Evolutionary conservation across 192 early-diverging fungal genomes (phyloP).

Genomic region (Dissophora globulifera): DNA sequence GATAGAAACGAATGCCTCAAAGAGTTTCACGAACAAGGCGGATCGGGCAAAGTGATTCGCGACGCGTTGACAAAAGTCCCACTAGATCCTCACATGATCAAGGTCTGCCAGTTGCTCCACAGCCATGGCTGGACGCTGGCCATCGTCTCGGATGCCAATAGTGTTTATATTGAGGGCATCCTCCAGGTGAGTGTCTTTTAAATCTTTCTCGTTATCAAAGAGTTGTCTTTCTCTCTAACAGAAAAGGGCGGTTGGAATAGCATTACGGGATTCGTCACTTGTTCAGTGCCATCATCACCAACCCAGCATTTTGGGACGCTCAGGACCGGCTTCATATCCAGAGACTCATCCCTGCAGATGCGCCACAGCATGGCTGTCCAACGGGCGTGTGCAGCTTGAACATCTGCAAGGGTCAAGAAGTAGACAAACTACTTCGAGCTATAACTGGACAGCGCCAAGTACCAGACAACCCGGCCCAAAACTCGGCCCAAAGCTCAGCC

Average conservation of each 20-base stretch:
- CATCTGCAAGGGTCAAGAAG: conserved; percentile 70
- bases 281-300: conserved; percentile 40
- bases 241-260: not conserved
- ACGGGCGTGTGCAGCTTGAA: conserved; percentile 64
- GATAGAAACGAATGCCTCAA: conserved; percentile 42
- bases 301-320: conserved; percentile 31
- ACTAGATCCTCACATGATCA: conserved; percentile 37
- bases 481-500: too few species aligned
- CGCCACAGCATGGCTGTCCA: conserved; percentile 60
- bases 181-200: conserved; percentile 1
- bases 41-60: conserved; percentile 1
- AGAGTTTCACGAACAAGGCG: conserved; percentile 39
- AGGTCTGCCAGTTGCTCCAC: conserved; percentile 26
- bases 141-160: conserved; percentile 46
- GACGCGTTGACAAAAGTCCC: conserved; percentile 32
- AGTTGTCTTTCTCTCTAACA: too few species aligned
- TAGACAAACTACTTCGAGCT: conserved; percentile 25
- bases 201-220: not conserved
- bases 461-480: too few species aligned
- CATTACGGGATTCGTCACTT: conserved; percentile 38
- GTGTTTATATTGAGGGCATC: conserved; percentile 43
- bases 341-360: conserved; percentile 40
- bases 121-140: conserved; percentile 22
- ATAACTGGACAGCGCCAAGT: too few species aligned
- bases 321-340: conserved; percentile 37